Base-by-base conservation (phyloP, 306 rosid genomes). In the Lathyrus oleraceus region DNA sequence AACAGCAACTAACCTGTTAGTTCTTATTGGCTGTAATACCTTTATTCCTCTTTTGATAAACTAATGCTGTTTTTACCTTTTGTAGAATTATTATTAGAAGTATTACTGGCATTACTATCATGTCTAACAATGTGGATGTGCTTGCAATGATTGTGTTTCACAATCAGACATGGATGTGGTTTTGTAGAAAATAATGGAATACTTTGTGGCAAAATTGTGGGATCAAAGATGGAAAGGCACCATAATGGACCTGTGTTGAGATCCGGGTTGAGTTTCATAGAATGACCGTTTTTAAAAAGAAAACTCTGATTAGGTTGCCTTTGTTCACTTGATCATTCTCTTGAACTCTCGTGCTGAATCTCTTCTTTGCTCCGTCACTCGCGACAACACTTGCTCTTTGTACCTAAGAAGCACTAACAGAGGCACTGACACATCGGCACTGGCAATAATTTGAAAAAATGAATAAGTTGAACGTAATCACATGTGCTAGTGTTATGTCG, bases 111-210 rank as follows among this genome's bases (percentile, higher is more conserved):
- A 27, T 27, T 27, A 27, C 5, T 27, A 27, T 27, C 30, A 27
- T 4, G 30, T 5, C 5, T 27, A 27, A 27, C 30, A 27, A 27
- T 27, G 71, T 62, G 71, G 36, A 19, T 23, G 67, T 70, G 62
- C 45, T 63, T 70, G 53, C 30, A 52, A 54, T 61, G 38, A 63
- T 36, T 54, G 54, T 23, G 42, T 43, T 32, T 43, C 61, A 36
- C 32, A 45, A 30, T 67, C 53, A 59, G 61, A 70, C 43, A 28
- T 28, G 25, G 20, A 53, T 56, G 48, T 68, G 28, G n/a, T 61
- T 52, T 48, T 48, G 23, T 48, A 15, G 54, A 48, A 10, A 47
- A 48, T 48, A 15, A 16, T 6, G 54, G 54, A 48, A 48, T 48
- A 16, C 54, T 48, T 40, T 48, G 5, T 16, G 54, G 54, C 23